Evolutionary conservation across 2,329 filamentous ascomycete genomes (phyloP), one percentile per base, ranked within the genome.

Genomic region (Tricladium varicosporioides): DNA sequence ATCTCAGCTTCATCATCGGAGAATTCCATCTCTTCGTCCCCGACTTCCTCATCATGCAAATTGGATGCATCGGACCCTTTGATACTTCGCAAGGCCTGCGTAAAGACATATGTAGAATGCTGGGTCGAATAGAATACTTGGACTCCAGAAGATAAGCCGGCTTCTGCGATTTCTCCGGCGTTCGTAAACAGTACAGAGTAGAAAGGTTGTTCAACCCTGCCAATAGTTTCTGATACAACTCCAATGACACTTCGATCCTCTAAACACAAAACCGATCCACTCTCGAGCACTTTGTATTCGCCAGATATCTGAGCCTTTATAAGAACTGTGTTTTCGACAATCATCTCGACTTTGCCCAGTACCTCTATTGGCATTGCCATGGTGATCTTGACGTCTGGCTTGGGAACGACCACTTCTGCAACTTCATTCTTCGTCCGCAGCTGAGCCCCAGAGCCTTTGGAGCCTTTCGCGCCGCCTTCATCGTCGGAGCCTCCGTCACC

Each of bases 21-120:
- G 71, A 97, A 97, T 70, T 97, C 94, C 65, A 91, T 83, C 70
- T 97, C 93, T 40, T 96, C 90, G 32, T 89, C 87, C 14, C 76
- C 85, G 7, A 92, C 82, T 74, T 97, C 93, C 72, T 99, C 94
- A 65, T 97, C 94, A 72, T 96, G 89, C 54, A 96, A 81, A 70
- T 97, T 97, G 51, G 91, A 96, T 8, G 94, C 93, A 72, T 99
- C 94, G 9, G 91, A 94, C 58, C 92, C 91, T 75, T 96, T 97
- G 67, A 88, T 71, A 52, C 80, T 81, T 72, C 88, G 89, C 56
- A 97, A 77, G 5, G 87, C 85, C 70, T 94, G 83, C 0, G 93
- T 97, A 69, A 96, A 94, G 54, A 96, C 91, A 66, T 88, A 95
- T 0, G 81, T 86, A 43, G 91, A 91, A 70, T 94, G 88, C 8